Percentiles rank a stretch among this genome's conserved stretches.
Conservation (phyloP, 2,329 filamentous ascomycete genomes). For the Aspergillus pseudotamarii region DNA sequence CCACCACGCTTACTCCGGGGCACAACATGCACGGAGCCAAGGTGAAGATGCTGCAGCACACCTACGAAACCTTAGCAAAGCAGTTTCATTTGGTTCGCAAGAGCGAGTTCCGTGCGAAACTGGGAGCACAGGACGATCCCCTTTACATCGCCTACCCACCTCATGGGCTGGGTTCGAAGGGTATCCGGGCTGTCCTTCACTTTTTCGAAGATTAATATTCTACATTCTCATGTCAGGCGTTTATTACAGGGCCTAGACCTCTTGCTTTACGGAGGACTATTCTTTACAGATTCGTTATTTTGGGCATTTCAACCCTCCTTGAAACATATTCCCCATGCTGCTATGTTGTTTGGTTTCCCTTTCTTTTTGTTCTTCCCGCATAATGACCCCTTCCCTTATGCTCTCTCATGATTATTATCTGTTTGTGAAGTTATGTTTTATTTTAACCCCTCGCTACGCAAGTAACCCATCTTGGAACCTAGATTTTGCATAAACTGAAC, state of each 20-base stretch:
- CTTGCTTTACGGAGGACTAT: not conserved
- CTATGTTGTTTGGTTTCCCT: not conserved
- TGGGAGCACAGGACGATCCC: conserved; percentile 80
- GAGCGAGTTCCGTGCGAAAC: conserved; percentile 87
- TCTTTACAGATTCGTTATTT: too few species aligned
- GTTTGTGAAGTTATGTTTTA: not conserved
- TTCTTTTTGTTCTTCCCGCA: not conserved
- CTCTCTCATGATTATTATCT: not conserved
- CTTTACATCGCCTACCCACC: conserved; percentile 90
- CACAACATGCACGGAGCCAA: conserved; percentile 80
- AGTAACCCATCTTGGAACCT: not conserved
- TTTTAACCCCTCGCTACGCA: not conserved
- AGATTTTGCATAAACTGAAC: not conserved
- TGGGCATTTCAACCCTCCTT: not conserved
- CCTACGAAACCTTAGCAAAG: conserved; percentile 79
- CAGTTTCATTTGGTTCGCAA: conserved; percentile 82
- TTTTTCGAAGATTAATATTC: conserved; percentile 73
- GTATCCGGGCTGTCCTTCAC: conserved; percentile 81
- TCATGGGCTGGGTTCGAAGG: conserved; percentile 78
- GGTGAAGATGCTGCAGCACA: conserved; percentile 78
- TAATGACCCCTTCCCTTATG: conserved; percentile 1
- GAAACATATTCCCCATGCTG: conserved; percentile 10
- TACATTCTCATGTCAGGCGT: not conserved
- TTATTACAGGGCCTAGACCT: not conserved
- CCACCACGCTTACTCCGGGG: conserved; percentile 72